Base-by-base conservation (phyloP, 306 rosid genomes). In the Cucurbita ficifolia region DNA sequence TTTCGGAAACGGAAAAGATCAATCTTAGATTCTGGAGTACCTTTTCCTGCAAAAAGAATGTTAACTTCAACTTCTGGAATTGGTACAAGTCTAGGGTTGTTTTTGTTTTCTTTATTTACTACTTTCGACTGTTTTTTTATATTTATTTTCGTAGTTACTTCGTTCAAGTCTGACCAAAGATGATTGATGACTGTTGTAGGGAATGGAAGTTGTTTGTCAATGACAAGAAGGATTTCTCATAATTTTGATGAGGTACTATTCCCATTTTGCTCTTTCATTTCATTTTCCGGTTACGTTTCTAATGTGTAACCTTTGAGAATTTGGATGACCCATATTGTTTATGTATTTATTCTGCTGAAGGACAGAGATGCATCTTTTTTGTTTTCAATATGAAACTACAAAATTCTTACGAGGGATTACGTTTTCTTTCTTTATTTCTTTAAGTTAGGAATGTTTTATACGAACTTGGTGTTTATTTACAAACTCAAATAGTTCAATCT, bases 51-150 rank as follows among this genome's bases (percentile, higher is more conserved):
- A 1, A 81, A 81, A 46, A 74, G 74, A 68, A 58, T 80, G 17
- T 22, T 77, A 59, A 42, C 39, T 56, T 73, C 59, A 2, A 70
- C 29, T 21, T 42, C 55, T 52, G 73, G 67, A 51, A 49, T 60
- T 68, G 81, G 84, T 76, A 72, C 8, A 73, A 48, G 49, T 69
- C 29, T n/a, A 21, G 74, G 51, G n/a, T 17, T 79, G 38, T 35
- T 75, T 52, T 14, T 51, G 4, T 68, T 7, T 68, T 68, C 39
- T 21, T 21, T 19, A 40, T 18, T 63, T 40, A 17, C 9, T 62
- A 39, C 38, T 61, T 38, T 40, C 29, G 18, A 2, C 14, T 40
- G 70, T 63, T 52, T 38, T 18, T 13, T n/a, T 0, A 0, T n/a
- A 17, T 64, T 76, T 24, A 33, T 16, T 39, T 19, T 11, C 21